Evolutionary conservation across 768 basidiomycete species (phyloP).

Genomic region (Panaeolus cyanescens): DNA sequence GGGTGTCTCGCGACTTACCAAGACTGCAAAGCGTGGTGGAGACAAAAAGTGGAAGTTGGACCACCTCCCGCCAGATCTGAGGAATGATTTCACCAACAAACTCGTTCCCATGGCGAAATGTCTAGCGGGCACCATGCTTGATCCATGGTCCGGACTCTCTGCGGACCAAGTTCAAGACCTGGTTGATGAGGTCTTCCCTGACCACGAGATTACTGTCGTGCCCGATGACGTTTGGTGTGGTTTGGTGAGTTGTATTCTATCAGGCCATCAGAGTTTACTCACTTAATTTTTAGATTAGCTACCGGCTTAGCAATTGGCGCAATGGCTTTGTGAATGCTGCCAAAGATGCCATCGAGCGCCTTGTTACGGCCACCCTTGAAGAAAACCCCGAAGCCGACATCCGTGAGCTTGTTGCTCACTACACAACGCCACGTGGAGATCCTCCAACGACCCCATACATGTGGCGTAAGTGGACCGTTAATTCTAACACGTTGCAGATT

Average conservation of each 20-base stretch:
- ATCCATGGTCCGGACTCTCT: slow-evolving; percentile 10
- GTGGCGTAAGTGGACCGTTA: slow-evolving; percentile 7
- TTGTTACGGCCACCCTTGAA: neutral
- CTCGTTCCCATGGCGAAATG: slow-evolving; percentile 13
- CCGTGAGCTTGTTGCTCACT: neutral
- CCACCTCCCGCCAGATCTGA: slow-evolving; percentile 14
- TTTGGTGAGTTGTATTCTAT: slow-evolving; percentile 11
- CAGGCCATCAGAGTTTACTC: neutral
- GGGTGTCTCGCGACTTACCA: neutral
- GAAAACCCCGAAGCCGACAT: slow-evolving; percentile 1
- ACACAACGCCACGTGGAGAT: neutral
- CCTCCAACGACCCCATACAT: slow-evolving; percentile 8
- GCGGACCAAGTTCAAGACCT: slow-evolving; percentile 9
- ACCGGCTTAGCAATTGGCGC: slow-evolving; percentile 17
- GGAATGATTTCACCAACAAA: slow-evolving; percentile 1
- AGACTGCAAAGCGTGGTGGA: slow-evolving; percentile 12
- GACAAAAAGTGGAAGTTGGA: slow-evolving; percentile 14
- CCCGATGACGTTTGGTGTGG: slow-evolving; percentile 18
- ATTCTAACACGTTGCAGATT: neutral
- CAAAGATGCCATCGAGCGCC: slow-evolving; percentile 2
- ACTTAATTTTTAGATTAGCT: slow-evolving; percentile 9
- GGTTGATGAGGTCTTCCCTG: slow-evolving; percentile 14
- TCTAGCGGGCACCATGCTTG: slow-evolving; percentile 9
- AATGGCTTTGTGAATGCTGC: slow-evolving; percentile 15
- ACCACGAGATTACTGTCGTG: slow-evolving; percentile 1